Evolutionary conservation across 2,329 filamentous ascomycete genomes (phyloP).

Genomic region (Trichoderma harzianum): DNA sequence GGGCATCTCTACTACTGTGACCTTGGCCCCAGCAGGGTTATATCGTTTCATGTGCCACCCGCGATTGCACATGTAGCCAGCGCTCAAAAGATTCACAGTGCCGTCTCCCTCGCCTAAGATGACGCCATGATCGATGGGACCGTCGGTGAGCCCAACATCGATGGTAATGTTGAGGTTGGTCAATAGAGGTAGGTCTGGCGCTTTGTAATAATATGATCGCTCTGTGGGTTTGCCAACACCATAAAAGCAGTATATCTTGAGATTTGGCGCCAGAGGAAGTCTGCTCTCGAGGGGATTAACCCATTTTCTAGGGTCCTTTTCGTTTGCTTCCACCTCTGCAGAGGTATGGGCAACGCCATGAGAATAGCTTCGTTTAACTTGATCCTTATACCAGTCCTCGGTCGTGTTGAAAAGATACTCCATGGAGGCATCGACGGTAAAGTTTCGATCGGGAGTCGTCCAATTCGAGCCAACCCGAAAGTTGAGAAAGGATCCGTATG

Average conservation of each 20-base stretch:
- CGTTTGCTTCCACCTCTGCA: slow-evolving; percentile 77
- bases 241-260: slow-evolving; percentile 98
- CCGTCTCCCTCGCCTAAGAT: slow-evolving; percentile 94
- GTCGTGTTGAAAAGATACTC: slow-evolving; percentile 73
- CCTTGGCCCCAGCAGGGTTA: slow-evolving; percentile 77
- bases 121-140: slow-evolving; percentile 78
- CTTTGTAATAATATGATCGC: slow-evolving; percentile 84
- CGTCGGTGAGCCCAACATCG: slow-evolving; percentile 60
- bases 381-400: slow-evolving; percentile 80
- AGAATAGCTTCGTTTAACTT: slow-evolving; percentile 74
- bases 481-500: slow-evolving; percentile 78
- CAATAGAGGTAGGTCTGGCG: slow-evolving; percentile 60
- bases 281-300: slow-evolving; percentile 90
- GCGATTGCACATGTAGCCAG: slow-evolving; percentile 94
- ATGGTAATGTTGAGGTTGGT: slow-evolving; percentile 72
- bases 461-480: slow-evolving; percentile 67
- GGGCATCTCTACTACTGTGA: slow-evolving; percentile 92
- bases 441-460: slow-evolving; percentile 65
- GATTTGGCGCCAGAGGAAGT: slow-evolving; percentile 77
- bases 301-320: slow-evolving; percentile 78
- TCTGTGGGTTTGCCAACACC: slow-evolving; percentile 92
- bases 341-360: slow-evolving; percentile 80
- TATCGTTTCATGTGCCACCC: slow-evolving; percentile 94
- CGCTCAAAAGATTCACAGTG: slow-evolving; percentile 87
- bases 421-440: slow-evolving; percentile 77